Base-by-base conservation (phyloP, 306 rosid genomes). In the Crotalaria pallida region DNA sequence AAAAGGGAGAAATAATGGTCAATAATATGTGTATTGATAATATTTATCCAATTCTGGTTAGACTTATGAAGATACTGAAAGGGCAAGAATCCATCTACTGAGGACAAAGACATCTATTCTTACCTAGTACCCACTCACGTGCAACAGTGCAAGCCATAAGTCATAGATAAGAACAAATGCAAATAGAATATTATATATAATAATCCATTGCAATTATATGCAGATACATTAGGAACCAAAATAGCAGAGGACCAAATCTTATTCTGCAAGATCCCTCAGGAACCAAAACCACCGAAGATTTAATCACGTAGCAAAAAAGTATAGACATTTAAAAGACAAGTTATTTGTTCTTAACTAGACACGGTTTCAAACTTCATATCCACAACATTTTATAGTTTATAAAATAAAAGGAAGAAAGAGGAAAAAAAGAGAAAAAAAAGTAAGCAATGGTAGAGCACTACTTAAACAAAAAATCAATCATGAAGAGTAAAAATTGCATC, bases 351-450 rank as follows among this genome's bases (percentile, higher is more conserved):
- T 70, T 2, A 66, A n/a, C 69, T 52, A 71, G 33, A 72, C 57
- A 68, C 34, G 12, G 17, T n/a, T n/a, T n/a, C n/a, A 27, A 27
- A 27, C 38, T 27, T 16, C 44, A 57, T 57, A 65, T 47, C 41
- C 59, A 62, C 7, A 27, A 47, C 0, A 27, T n/a, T n/a, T n/a
- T n/a, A n/a, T n/a, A n/a, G n/a, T n/a, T n/a, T n/a, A n/a, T n/a
- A n/a, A n/a, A n/a, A n/a, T 10, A 75, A 12, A 67, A 52, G 74
- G 58, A 45, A 73, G 75, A 60, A 16, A n/a, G 6, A 21, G n/a
- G 10, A 1, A 6, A 9, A 21, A 24, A 66, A 34, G 23, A 55
- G 23, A 5, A n/a, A 19, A 49, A 43, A 58, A 55, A 74, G 72
- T 55, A 31, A 12, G 75, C 45, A 74, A 56, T 61, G 23, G 51